These are phyloP conservation scores for Mycena kentingensis DNA, from an alignment of 768 basidiomycete genomes.

Conservation along the genomic window DNA sequence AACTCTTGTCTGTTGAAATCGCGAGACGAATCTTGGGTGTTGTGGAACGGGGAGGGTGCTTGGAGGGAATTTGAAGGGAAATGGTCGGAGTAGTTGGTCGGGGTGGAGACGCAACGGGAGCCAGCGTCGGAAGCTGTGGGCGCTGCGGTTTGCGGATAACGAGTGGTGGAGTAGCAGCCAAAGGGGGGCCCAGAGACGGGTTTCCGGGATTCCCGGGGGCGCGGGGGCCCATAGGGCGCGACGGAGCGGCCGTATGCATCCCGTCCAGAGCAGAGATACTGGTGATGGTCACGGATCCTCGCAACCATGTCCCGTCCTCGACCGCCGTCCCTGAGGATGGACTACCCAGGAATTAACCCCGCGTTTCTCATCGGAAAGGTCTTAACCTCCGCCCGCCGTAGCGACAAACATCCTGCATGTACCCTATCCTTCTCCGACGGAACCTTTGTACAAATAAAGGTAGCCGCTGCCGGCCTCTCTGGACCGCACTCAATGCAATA, in stretches of 20 bases:
- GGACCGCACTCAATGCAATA: too few relatives aligned
- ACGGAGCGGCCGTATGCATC: constrained; percentile 29
- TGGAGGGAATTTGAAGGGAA: constrained; percentile 31
- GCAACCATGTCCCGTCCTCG: constrained; percentile 32
- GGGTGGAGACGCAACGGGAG: constrained; percentile 11
- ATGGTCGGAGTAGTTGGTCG: constrained; percentile 35
- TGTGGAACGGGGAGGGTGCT: constrained; percentile 26
- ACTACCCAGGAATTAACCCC: constrained; percentile 42
- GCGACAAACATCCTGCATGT: constrained; percentile 46
- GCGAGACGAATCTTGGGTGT: constrained; percentile 33
- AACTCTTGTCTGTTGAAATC: constrained; percentile 17
- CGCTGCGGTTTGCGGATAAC: constrained; percentile 31
- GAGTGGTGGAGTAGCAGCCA: constrained; percentile 34
- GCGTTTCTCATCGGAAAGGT: constrained; percentile 46
- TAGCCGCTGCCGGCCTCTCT: too few relatives aligned
- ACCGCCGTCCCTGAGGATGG: constrained; percentile 39
- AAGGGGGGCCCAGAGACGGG: constrained; percentile 25
- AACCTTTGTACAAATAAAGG: constrained; percentile 48
- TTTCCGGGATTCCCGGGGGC: constrained; percentile 16
- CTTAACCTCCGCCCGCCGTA: constrained; percentile 41
- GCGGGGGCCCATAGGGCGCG: constrained; percentile 41
- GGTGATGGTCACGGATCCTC: too few relatives aligned
- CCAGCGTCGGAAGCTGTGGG: constrained; percentile 19
- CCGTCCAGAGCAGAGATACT: too few relatives aligned
- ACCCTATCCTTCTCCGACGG: constrained; percentile 51